Base-by-base conservation (phyloP, 331 rosid genomes). In the Acacia concinna region DNA sequence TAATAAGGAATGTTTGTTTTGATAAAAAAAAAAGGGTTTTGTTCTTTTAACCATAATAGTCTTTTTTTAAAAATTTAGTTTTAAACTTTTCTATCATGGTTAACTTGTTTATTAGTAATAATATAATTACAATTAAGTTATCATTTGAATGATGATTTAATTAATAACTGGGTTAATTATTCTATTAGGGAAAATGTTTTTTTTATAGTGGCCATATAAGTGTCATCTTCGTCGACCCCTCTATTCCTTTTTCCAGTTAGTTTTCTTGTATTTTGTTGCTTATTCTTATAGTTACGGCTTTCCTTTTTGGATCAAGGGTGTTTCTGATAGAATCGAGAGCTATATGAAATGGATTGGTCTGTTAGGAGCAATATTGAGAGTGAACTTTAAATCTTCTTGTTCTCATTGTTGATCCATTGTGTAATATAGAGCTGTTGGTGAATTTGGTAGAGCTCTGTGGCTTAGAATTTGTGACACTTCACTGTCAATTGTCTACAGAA, bases 201-300 rank as follows among this genome's bases (percentile, higher is more conserved):
- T n/a, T n/a, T n/a, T n/a, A n/a, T n/a, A n/a, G 99, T 6, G 99
- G 99, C 47, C 97, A 93, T 60, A 96, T 96, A 27, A 98, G 99
- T 30, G 91, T 96, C 30, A 88, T 96, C 71, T 87, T 97, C 77
- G 90, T 93, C 0, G 79, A 86, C 63, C 98, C 93, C 38, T 84
- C 91, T 77, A 81, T 90, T 35, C 41, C 90, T 31, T 93, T 93
- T 73, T 81, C 98, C 70, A 94, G 99, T 96, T 32, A 91, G 94
- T 82, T 20, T 28, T 23, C 66, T 27, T 75, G 30, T n/a, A 63
- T 4, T 68, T 23, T 12, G 2, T 40, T 15, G 27, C 73, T 69
- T 15, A 21, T 21, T n/a, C n/a, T n/a, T n/a, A n/a, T n/a, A n/a
- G n/a, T n/a, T 70, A 18, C 49, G 4, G 28, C 1, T 56, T 2